These are phyloP conservation scores for Neurospora sp. DNA, from an alignment of 495 filamentous ascomycete genomes.

Conservation along the genomic window DNA sequence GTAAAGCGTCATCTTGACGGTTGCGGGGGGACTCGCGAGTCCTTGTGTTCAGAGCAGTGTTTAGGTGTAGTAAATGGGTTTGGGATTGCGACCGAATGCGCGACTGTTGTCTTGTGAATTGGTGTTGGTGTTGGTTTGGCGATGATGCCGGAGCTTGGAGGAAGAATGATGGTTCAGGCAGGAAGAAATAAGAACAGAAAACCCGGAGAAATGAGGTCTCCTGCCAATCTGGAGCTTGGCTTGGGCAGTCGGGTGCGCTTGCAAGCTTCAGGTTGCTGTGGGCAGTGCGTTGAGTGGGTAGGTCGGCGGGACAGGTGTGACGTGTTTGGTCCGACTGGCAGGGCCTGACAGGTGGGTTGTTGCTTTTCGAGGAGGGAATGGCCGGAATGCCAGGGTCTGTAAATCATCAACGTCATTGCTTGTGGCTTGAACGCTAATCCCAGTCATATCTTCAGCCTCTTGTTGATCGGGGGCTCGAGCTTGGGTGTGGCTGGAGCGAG, in stretches of 20 bases:
- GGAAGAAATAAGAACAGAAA: neutral
- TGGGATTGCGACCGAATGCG: neutral
- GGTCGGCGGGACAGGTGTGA: conserved; percentile 12
- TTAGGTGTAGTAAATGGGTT: neutral
- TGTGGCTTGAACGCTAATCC: neutral
- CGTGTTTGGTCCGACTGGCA: conserved; percentile 16
- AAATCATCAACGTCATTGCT: conserved; percentile 1
- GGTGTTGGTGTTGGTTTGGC: neutral
- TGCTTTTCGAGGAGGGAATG: conserved; percentile 1
- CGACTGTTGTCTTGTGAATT: neutral
- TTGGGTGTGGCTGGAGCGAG: neutral
- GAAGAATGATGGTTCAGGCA: neutral
- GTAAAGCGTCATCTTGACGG: conserved; percentile 87
- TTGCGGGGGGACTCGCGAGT: neutral
- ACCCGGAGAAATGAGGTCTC: neutral
- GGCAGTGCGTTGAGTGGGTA: neutral
- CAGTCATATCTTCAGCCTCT: neutral
- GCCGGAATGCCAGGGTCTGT: neutral
- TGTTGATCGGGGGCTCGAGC: neutral
- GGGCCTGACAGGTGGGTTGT: conserved; percentile 7
- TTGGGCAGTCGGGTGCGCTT: neutral
- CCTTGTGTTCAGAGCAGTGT: neutral
- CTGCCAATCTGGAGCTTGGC: neutral
- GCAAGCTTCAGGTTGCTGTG: neutral
- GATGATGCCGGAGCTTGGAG: neutral